Conservation (phyloP, 2,329 filamentous ascomycete species). For the Trichoderma brevicompactum region DNA sequence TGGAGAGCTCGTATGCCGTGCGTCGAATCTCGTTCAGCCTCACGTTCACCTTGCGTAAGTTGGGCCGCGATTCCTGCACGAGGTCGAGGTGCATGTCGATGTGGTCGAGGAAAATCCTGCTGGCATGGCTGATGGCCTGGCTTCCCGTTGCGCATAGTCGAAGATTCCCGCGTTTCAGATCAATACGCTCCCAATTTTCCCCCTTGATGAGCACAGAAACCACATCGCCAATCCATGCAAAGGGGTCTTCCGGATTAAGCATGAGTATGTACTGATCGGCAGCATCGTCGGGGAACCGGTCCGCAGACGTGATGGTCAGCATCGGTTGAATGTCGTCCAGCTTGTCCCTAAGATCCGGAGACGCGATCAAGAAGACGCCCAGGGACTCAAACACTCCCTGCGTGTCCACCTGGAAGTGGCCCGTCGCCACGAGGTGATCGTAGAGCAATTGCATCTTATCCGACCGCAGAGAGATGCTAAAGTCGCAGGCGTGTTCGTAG, state of each 20-base stretch:
- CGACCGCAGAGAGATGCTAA: conserved; percentile 75
- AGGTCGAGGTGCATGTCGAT: conserved; percentile 85
- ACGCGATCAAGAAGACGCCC: conserved; percentile 82
- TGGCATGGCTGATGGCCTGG: conserved; percentile 76
- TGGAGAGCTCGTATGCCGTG: conserved; percentile 93
- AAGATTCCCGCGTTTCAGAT: conserved; percentile 84
- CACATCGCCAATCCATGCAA: conserved; percentile 81
- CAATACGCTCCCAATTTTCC: conserved; percentile 77
- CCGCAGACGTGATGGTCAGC: conserved; percentile 69
- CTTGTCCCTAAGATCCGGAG: conserved; percentile 74
- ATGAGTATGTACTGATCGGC: conserved; percentile 80
- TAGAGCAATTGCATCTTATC: conserved; percentile 76
- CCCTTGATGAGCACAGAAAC: conserved; percentile 73
- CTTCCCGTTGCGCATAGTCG: conserved; percentile 89
- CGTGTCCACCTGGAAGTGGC: conserved; percentile 85
- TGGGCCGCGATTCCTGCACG: conserved; percentile 88
- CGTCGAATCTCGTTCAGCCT: conserved; percentile 93
- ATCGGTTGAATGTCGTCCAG: conserved; percentile 84
- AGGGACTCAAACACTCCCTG: conserved; percentile 67
- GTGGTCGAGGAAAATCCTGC: conserved; percentile 74
- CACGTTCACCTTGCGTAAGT: conserved; percentile 87
- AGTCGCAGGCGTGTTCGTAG: conserved; percentile 96
- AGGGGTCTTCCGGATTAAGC: conserved; percentile 75
- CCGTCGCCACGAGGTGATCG: conserved; percentile 77
- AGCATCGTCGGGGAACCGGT: conserved; percentile 67